These are phyloP conservation scores for Orbilia quercus DNA, from an alignment of 2,329 filamentous ascomycete species.

Conservation along the genomic window DNA sequence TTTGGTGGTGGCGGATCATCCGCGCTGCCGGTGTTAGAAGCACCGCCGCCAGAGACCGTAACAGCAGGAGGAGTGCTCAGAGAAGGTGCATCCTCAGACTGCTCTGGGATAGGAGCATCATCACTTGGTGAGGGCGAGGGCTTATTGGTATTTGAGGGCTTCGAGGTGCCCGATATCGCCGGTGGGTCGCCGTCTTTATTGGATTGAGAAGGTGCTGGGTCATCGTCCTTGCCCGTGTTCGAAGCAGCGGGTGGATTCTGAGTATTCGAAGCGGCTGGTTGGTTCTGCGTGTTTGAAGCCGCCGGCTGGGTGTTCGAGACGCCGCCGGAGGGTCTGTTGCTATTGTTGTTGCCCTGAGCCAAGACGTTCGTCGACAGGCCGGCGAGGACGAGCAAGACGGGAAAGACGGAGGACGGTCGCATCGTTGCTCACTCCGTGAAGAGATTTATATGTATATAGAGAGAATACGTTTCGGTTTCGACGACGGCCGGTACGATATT, in stretches of 20 bases:
- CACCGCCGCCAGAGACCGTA: not conserved
- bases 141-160: constrained; percentile 6
- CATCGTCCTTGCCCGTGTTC: not conserved
- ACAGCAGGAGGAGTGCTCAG: constrained; percentile 4
- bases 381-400: constrained; percentile 39
- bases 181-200: not conserved
- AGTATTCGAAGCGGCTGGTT: constrained; percentile 3
- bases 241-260: constrained; percentile 1
- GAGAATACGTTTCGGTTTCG: not conserved
- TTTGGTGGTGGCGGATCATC: constrained; percentile 49
- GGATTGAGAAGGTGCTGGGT: constrained; percentile 4
- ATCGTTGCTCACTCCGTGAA: constrained; percentile 1
- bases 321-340: constrained; percentile 25
- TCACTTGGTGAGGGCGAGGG: constrained; percentile 1
- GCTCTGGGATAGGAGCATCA: not conserved
- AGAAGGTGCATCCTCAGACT: constrained; percentile 29
- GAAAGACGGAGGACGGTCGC: constrained; percentile 45
- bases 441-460: not conserved
- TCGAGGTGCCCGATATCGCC: not conserved
- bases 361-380: constrained; percentile 45
- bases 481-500: constrained; percentile 1
- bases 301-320: not conserved
- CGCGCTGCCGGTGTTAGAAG: not conserved
- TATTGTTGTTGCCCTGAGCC: constrained; percentile 40
- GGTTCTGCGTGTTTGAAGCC: constrained; percentile 1